These are phyloP conservation scores for Aspergillus novoparasiticus DNA, from an alignment of 2,329 filamentous ascomycete genomes.

Conservation along the genomic window DNA sequence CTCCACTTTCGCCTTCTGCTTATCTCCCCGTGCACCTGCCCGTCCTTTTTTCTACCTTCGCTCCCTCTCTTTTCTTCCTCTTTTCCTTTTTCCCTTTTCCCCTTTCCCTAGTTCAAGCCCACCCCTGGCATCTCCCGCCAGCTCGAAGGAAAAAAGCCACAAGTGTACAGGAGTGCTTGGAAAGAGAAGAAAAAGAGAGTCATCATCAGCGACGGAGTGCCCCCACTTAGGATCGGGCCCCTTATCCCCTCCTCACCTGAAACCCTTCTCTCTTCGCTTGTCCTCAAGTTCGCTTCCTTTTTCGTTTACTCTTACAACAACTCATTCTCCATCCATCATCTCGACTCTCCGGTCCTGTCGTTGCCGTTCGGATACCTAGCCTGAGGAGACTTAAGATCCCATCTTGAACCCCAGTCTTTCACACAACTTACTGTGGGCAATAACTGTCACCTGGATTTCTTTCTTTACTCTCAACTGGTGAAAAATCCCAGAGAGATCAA, in stretches of 20 bases:
- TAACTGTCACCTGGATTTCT: conserved; percentile 20
- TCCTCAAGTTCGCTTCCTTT: conserved; percentile 9
- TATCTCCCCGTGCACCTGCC: conserved; percentile 31
- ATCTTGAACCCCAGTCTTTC: conserved; percentile 12
- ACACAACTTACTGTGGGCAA: conserved; percentile 19
- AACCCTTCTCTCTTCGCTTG: conserved; percentile 23
- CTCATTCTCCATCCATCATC: conserved; percentile 2
- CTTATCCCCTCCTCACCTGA: conserved; percentile 8
- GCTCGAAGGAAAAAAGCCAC: conserved; percentile 10
- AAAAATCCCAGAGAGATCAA: conserved; percentile 16
- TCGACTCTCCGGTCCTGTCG: conserved; percentile 15
- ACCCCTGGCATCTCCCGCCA: conserved; percentile 23
- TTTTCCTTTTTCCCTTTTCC: conserved; percentile 12
- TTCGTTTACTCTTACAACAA: conserved; percentile 1
- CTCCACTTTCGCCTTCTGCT: conserved; percentile 21
- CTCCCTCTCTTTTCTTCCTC: conserved; percentile 10
- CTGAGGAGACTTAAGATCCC: conserved; percentile 15
- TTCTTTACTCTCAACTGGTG: conserved; percentile 19
- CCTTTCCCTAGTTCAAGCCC: conserved; percentile 9
- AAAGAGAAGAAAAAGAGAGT: conserved; percentile 5
- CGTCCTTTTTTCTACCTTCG: conserved; percentile 19
- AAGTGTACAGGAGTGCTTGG: conserved; percentile 12
- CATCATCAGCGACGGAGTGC: conserved; percentile 11
- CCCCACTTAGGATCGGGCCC: conserved; percentile 10
- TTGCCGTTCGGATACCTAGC: conserved; percentile 14